Base-by-base conservation (phyloP, 108 stramenopile genomes). In the Cyclotella baltica region DNA sequence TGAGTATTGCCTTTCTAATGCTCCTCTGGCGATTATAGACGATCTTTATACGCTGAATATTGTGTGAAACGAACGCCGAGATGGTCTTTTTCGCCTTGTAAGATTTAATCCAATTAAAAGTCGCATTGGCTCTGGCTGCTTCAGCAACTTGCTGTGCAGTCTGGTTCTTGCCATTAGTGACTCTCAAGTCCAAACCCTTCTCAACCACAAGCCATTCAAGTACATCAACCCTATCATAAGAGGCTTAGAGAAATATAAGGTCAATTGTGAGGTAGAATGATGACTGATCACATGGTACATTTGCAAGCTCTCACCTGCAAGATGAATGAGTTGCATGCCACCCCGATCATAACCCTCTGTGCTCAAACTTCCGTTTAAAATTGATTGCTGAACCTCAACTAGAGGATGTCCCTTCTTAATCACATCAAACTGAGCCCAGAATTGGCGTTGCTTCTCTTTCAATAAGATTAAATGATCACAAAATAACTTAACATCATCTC, bases 351-450 rank as follows among this genome's bases (percentile, higher is more conserved):
- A 34, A n/a, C 10, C 51, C 22, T 37, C 5, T 3, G 37, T 13
- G 4, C 9, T 9, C 53, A 70, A 70, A 56, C 13, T 19, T 10
- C 69, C 69, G 15, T 37, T 20, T 56, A 0, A 6, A 16, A 70
- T 37, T 5, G 36, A 3, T 13, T 29, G 3, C 56, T 56, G 34
- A 25, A 70, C 13, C 16, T 56, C 35, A 13, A n/a, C 33, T 8
- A 70, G 37, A 25, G 51, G 15, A 23, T 36, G 31, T 0, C 69
- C 55, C 23, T 56, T 53, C 10, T 57, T 70, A 5, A 70, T 20
- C n/a, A 70, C 50, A 56, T 70, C 69, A 57, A 70, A 70, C 1
- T 52, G 52, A 52, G 69, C 19, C 69, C 69, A 70, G 47, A 50
- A 18, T 6, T 37, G 19, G 0, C 51, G 13, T 56, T 70, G 69